A percentile compares a stretch with the other conserved stretches of the same genome.
Conservation (phyloP, 2,329 filamentous ascomycete genomes). For the Fusarium nelsonii region DNA sequence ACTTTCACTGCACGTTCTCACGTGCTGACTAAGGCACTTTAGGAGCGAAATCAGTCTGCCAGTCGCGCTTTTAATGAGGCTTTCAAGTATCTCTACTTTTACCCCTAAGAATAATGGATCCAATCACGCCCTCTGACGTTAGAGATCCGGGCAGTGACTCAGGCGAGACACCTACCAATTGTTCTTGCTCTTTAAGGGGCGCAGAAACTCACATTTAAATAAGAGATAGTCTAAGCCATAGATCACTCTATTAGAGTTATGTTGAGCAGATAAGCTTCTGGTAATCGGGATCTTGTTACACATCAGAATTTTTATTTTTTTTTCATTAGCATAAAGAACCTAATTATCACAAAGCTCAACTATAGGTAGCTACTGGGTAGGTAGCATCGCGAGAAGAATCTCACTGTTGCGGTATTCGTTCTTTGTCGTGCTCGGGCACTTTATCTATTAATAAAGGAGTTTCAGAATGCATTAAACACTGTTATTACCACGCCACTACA, state of each 20-base stretch:
- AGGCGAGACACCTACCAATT: slow-evolving; percentile 41
- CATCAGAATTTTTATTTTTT: neutral
- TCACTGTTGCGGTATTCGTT: neutral
- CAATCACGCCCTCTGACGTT: slow-evolving; percentile 35
- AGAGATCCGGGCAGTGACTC: slow-evolving; percentile 43
- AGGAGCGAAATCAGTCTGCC: neutral
- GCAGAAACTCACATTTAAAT: neutral
- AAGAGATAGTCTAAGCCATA: neutral
- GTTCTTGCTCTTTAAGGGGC: slow-evolving; percentile 18
- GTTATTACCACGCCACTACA: slow-evolving; percentile 11
- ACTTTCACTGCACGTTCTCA: slow-evolving; percentile 35
- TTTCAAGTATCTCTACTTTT: slow-evolving; percentile 39
- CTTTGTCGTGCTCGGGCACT: neutral
- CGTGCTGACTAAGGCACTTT: slow-evolving; percentile 43
- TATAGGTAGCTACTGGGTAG: no score
- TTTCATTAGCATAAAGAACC: neutral
- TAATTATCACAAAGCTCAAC: neutral
- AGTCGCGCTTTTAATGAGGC: slow-evolving; percentile 13
- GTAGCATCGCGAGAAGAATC: neutral
- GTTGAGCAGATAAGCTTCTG: neutral
- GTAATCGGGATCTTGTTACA: neutral
- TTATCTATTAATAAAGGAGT: slow-evolving; percentile 16
- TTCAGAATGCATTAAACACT: slow-evolving; percentile 24
- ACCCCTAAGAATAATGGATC: slow-evolving; percentile 7
- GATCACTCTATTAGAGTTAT: neutral